Evolutionary conservation across 306 rosid species (phyloP), one percentile per base, ranked within the genome.

Genomic region (Malus asiatica): DNA sequence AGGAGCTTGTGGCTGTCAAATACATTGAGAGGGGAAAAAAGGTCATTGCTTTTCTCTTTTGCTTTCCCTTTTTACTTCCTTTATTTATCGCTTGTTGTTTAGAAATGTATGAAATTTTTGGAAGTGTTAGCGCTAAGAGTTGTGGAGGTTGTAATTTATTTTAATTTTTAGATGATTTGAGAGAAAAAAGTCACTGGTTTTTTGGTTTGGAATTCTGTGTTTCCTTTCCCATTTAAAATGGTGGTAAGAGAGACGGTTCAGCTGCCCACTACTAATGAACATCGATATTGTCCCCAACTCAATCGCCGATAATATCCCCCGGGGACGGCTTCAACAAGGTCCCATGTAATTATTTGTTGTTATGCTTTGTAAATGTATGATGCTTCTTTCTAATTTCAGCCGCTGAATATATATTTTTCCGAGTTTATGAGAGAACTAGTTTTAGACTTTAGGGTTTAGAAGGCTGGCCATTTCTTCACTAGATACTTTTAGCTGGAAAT

Each of bases 1-100:
- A 72, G 53, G 93, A 95, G 52, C 97, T 89, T 80, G 93, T 92
- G 79, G 99, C 99, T 2, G 87, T 95, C 77, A 95, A 95, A 76
- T 95, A 88, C 88, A 90, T 90, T 71, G 87, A 88, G 83, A 90
- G 99, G 77, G 99, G 97, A 35, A 66, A 83, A 74, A 92, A 87
- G 97, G 99, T 93, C 45, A 38, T 81, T 27, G 70, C 18, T 14
- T 16, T 46, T 42, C 3, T 11, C 62, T n/a, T 57, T 19, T 13
- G 71, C 4, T n/a, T 46, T 66, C 35, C 8, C 19, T 32, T 32
- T 13, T 8, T 29, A 14, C 3, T 61, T 61, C 38, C 35, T 61
- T 25, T 27, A 6, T 61, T 61, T 61, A 29, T 45, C 48, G 70
- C 23, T 27, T 46, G 0, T 42, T 42, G 45, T 8, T 42, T 42